phyloP scores from a whole-genome alignment of 495 filamentous ascomycete species.

The Talaromyces adpressus region DNA sequence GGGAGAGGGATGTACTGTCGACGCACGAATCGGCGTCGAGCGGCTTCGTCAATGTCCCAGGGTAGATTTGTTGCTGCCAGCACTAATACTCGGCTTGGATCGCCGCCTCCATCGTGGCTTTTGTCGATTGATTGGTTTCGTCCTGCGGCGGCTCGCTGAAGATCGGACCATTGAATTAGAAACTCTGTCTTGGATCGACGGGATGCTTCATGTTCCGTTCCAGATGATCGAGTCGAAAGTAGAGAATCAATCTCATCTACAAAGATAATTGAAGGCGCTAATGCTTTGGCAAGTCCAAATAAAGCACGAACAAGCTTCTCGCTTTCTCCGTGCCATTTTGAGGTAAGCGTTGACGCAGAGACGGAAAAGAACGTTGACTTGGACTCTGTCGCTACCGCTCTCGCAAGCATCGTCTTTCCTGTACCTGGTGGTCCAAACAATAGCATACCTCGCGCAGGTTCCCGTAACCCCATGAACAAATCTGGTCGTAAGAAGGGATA shows the following conservation, averaged over 20 bases:
- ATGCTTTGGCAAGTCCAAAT: conserved; percentile 80
- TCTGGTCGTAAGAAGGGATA: conserved; percentile 97
- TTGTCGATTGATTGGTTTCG: conserved; percentile 64
- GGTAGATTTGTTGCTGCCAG: conserved; percentile 94
- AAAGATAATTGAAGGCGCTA: conserved; percentile 96
- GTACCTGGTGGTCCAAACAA: conserved; percentile 96
- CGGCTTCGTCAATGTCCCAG: conserved; percentile 97
- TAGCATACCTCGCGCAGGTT: conserved; percentile 92
- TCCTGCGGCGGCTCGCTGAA: conserved; percentile 87
- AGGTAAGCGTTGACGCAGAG: conserved; percentile 85
- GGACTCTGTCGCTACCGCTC: conserved; percentile 92
- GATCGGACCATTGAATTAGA: conserved; percentile 92
- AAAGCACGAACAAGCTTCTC: conserved; percentile 94
- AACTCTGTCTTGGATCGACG: conserved; percentile 97
- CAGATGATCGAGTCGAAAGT: conserved; percentile 73
- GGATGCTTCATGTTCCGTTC: conserved; percentile 87
- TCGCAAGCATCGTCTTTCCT: conserved; percentile 96
- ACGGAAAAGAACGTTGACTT: conserved; percentile 97
- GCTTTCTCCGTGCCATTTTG: conserved; percentile 93
- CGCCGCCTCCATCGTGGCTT: conserved; percentile 50
- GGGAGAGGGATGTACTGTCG: conserved; percentile 95
- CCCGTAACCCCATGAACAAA: conserved; percentile 88
- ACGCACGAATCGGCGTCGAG: conserved; percentile 82
- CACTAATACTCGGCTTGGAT: conserved; percentile 84
- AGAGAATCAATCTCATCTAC: conserved; percentile 98